Percentiles rank a stretch among this genome's conserved stretches.
Conservation (phyloP, 2,329 filamentous ascomycete genomes). For the Phymatotrichopsis omnivora region DNA sequence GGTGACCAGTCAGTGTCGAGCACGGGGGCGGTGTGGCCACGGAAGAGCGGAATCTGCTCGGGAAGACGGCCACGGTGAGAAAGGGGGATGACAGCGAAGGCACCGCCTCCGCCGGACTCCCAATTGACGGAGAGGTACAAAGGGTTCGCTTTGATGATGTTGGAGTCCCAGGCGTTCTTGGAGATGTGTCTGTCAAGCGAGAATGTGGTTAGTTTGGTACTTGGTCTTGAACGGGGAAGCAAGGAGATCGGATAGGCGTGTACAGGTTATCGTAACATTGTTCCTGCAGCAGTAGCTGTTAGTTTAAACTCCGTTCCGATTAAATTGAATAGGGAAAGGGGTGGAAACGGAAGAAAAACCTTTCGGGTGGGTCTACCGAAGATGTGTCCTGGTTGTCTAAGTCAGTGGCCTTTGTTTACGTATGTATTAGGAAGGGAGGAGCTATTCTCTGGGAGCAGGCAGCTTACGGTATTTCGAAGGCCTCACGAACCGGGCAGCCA, state of each 20-base stretch:
- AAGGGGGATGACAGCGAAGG: constrained; percentile 90
- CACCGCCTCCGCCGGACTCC: constrained; percentile 90
- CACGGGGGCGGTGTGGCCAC: constrained; percentile 89
- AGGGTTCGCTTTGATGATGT: constrained; percentile 94
- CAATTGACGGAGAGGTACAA: constrained; percentile 97
- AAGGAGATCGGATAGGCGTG: constrained; percentile 8
- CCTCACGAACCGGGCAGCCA: constrained; percentile 49
- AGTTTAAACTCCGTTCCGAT: not conserved
- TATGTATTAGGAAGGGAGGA: no score
- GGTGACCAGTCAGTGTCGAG: constrained; percentile 98
- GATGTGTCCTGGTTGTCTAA: constrained; percentile 65
- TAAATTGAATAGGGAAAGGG: not conserved
- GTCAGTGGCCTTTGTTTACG: constrained; percentile 24
- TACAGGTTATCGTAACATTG: constrained; percentile 92
- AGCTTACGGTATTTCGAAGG: constrained; percentile 58
- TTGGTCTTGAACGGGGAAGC: constrained; percentile 1
- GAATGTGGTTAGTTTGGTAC: constrained; percentile 5
- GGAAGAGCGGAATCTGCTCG: constrained; percentile 86
- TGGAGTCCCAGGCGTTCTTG: constrained; percentile 98
- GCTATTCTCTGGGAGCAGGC: constrained; percentile 26
- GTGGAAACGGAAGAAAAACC: constrained; percentile 36
- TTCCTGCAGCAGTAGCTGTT: constrained; percentile 45
- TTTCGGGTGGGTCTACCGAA: constrained; percentile 93
- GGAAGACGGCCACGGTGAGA: constrained; percentile 82
- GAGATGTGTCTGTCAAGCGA: constrained; percentile 55